phyloP scores from a whole-genome alignment of 192 early-diverging fungal genomes.

The Glomus cerebriforme region DNA sequence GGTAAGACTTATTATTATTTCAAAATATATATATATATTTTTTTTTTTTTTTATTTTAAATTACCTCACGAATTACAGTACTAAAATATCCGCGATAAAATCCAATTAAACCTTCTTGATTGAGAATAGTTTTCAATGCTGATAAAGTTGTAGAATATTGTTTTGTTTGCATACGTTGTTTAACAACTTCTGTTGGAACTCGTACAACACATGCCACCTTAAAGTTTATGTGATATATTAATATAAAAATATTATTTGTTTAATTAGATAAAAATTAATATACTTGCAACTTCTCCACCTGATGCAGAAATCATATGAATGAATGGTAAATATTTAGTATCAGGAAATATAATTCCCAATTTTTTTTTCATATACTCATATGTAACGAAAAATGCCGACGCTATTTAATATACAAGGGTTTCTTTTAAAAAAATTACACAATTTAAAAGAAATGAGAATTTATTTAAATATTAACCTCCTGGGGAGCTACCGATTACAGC shows the following conservation, averaged over 20 bases:
- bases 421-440: neutral
- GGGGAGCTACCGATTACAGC: constrained; percentile 95
- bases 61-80: constrained; percentile 87
- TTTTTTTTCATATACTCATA: constrained; percentile 82
- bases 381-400: constrained; percentile 87
- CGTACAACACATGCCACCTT: constrained; percentile 87
- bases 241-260: neutral
- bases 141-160: constrained; percentile 63
- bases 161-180: constrained; percentile 93
- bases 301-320: constrained; percentile 90
- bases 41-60: neutral
- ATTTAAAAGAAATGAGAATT: neutral
- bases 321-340: constrained; percentile 57
- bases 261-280: constrained; percentile 21
- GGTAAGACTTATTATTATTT: neutral
- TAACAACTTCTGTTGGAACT: constrained; percentile 95
- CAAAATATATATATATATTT: neutral
- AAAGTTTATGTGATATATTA: neutral
- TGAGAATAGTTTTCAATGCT: constrained; percentile 67
- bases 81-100: constrained; percentile 93
- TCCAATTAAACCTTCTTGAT: constrained; percentile 74
- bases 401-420: constrained; percentile 38
- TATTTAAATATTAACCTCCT: constrained; percentile 50
- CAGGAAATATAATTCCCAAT: constrained; percentile 42
- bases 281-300: constrained; percentile 81